Evolutionary conservation across 1,139 yeast species (phyloP), one percentile per base, ranked within the genome.

Genomic region (Hanseniaspora sp.): DNA sequence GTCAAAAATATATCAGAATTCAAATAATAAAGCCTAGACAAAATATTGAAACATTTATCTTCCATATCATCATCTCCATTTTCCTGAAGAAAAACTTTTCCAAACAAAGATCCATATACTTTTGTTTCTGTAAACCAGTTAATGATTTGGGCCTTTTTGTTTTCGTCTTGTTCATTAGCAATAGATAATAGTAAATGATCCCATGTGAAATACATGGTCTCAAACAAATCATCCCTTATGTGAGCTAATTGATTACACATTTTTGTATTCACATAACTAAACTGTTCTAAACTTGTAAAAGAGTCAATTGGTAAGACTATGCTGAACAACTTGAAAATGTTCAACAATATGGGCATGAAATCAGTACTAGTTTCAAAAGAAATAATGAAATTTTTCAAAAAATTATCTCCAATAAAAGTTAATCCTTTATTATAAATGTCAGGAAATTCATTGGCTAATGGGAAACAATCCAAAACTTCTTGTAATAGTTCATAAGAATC

Each of bases 401-500:
- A 44, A 17, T 62, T 62, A 12, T 46, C 53, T n/a, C 60, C 53
- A 38, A 65, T 62, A 44, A 62, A 59, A 2, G 44, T 13, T 44
- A 44, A 34, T 8, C 56, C 55, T 42, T 65, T 64, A 30, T 45
- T 44, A 49, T 48, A 54, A 9, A 35, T 18, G 1, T 48, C 53
- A 8, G 69, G 56, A 0, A 57, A 48, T 15, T 60, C 60, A 39
- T 63, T 61, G 1, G 58, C 56, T 6, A 66, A 60, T 12, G 68
- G 64, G 55, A 62, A 68, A 46, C 82, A 81, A 57, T 81, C 85
- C 52, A 90, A 67, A 4, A 87, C 64, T 0, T 83, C 75, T 41
- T 78, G 71, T 96, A 97, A 90, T 53, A 92, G 71, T 53, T 86
- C 95, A 62, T 80, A 80, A 0, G 95, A 96, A 67, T 92, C 98